These are phyloP conservation scores for Dicorynia guianensis DNA, from an alignment of 306 rosid species.

Conservation along the genomic window DNA sequence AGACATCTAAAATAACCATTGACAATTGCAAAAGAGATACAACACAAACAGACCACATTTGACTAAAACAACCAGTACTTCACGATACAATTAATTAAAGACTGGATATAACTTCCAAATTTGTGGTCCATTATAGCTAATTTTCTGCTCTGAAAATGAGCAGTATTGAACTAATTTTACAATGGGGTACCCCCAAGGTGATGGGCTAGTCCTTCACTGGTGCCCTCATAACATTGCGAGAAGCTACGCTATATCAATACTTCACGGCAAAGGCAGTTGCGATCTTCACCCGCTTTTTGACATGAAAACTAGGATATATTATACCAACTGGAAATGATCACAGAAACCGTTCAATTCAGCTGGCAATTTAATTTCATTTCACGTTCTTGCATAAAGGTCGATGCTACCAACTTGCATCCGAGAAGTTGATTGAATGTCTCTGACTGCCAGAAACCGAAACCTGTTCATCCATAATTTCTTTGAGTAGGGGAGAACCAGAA, in stretches of 20 bases:
- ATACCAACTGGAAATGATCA: neutral
- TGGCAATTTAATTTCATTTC: conserved; percentile 9
- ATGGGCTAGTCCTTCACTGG: neutral
- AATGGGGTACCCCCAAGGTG: neutral
- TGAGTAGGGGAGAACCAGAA: conserved; percentile 29
- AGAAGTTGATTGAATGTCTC: conserved; percentile 62
- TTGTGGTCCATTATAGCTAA: too few relatives aligned
- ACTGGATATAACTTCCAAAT: too few relatives aligned
- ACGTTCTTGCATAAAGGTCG: conserved; percentile 67
- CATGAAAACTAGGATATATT: neutral
- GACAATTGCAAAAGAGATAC: too few relatives aligned
- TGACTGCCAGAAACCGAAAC: conserved; percentile 75
- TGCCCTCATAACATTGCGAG: neutral
- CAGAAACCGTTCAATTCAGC: conserved; percentile 1
- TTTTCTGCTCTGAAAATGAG: too few relatives aligned
- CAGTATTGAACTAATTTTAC: too few relatives aligned
- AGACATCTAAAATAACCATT: too few relatives aligned
- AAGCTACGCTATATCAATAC: neutral
- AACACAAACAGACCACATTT: too few relatives aligned
- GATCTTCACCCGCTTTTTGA: conserved; percentile 2
- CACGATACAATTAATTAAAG: too few relatives aligned
- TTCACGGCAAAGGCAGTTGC: neutral
- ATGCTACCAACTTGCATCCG: conserved; percentile 89
- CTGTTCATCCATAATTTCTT: conserved; percentile 47
- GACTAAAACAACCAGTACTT: too few relatives aligned